Evolutionary conservation across 2,329 filamentous ascomycete genomes (phyloP), one percentile per base, ranked within the genome.

Genomic region (Colletotrichum gigasporum): DNA sequence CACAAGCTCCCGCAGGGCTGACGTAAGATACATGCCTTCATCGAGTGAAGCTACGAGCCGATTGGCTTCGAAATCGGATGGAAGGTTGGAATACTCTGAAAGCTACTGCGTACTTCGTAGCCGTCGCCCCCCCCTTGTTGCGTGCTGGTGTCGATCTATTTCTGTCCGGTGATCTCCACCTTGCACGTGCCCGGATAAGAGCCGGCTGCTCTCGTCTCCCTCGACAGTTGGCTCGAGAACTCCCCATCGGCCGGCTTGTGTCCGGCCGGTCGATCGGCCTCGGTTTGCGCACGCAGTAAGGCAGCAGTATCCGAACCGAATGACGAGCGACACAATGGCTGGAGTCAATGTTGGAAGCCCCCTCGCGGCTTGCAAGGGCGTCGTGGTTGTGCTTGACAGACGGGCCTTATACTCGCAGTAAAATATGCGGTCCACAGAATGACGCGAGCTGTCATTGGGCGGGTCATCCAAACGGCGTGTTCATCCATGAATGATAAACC

Each of bases 401-500:
- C 35, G 28, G 30, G 44, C 28, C 12, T 24, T 16, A n/a, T n/a
- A n/a, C n/a, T n/a, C n/a, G n/a, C n/a, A n/a, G 35, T 20, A 34
- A 50, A n/a, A 56, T 44, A 22, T 44, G 54, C 34, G 18, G 48
- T n/a, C 45, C 45, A 28, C 16, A 24, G 22, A 34, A 26, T 44
- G 34, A 20, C 20, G 61, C 56, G 47, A 44, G 56, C 12, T 63
- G 44, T 47, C 22, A 65, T 57, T 65, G 62, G 62, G 35, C 50
- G 45, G 30, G 24, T 57, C 58, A 26, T 63, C 62, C 50, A 57
- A 63, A 57, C 62, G 28, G 47, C 30, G 32, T 47, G 56, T 54
- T 64, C 48, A 52, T 53, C 61, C 56, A 34, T 34, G 34, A 9
- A 28, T 18, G 47, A 47, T 16, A 34, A 41, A 26, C 61, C 47